phyloP scores from a whole-genome alignment of 192 early-diverging fungal species.

The Funneliformis mosseae region DNA sequence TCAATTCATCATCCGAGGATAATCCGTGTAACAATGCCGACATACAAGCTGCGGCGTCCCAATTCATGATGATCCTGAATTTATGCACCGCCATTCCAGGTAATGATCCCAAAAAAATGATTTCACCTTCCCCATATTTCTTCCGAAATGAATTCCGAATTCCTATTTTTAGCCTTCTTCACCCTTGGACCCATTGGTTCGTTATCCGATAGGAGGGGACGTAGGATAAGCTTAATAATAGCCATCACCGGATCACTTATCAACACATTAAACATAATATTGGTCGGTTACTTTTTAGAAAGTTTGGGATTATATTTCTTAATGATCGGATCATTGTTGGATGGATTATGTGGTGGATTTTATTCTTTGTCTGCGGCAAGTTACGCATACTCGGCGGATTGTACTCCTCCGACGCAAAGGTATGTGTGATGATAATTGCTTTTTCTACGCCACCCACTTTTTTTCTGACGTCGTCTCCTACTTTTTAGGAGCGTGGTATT shows the following conservation, averaged over 20 bases:
- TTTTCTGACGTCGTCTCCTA: not conserved
- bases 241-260: not conserved
- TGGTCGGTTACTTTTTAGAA: constrained; percentile 6
- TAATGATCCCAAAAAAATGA: not conserved
- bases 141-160: not conserved
- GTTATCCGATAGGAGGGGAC: constrained; percentile 26
- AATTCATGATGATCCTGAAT: not conserved
- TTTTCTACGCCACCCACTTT: not conserved
- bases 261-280: not conserved
- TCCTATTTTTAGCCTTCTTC: constrained; percentile 13
- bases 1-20: not conserved
- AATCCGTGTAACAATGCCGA: not conserved
- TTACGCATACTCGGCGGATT: constrained; percentile 24
- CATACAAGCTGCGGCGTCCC: not conserved
- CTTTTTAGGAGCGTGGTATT: constrained; percentile 22
- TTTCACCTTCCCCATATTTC: too few relatives aligned
- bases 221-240: constrained; percentile 7
- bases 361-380: not conserved
- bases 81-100: constrained; percentile 13
- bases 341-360: constrained; percentile 17
- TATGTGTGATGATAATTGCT: not conserved
- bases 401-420: constrained; percentile 14
- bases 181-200: constrained; percentile 17
- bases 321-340: not conserved
- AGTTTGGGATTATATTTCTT: not conserved